Percentiles rank a stretch among this genome's conserved stretches.
Evolutionary conservation across 371 early-diverging fungal species (phyloP).

Genomic region (Zychaea mexicana): DNA sequence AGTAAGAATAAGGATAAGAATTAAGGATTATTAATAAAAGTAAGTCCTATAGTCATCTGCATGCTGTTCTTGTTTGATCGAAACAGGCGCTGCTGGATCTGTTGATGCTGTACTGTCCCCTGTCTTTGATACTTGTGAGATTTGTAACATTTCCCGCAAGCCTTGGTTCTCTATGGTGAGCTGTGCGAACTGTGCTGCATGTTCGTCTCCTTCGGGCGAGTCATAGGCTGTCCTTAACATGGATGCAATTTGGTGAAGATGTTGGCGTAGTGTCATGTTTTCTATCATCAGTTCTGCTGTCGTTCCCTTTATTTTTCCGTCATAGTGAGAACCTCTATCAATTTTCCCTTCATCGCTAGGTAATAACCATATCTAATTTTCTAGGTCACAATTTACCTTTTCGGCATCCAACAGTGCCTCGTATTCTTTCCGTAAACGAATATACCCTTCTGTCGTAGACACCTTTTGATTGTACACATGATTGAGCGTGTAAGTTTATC

Average conservation of each 20-base stretch:
- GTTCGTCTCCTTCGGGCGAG: conserved; percentile 14
- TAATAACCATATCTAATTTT: not conserved
- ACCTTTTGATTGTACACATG: conserved; percentile 18
- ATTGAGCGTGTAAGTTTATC: not conserved
- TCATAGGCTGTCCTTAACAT: conserved; percentile 25
- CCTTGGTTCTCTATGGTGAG: conserved; percentile 33
- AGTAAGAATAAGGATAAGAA: no score
- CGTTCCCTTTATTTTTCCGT: conserved; percentile 21
- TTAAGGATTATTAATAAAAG: not conserved
- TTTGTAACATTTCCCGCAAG: conserved; percentile 24
- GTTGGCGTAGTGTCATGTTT: conserved; percentile 39
- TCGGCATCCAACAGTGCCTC: conserved; percentile 49
- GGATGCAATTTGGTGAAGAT: conserved; percentile 27
- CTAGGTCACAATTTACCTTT: conserved; percentile 33
- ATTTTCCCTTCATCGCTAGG: not conserved
- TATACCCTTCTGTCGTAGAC: conserved; percentile 34
- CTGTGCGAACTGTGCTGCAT: conserved; percentile 26
- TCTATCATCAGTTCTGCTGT: conserved; percentile 43
- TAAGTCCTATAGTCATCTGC: not conserved
- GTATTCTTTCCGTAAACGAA: conserved; percentile 36
- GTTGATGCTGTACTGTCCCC: not conserved
- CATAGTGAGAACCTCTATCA: not conserved
- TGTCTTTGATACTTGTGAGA: conserved; percentile 14
- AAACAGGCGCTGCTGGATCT: not conserved
- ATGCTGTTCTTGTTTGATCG: not conserved